These are phyloP conservation scores for Fusarium clavum DNA, from an alignment of 2,329 filamentous ascomycete genomes.

Conservation along the genomic window DNA sequence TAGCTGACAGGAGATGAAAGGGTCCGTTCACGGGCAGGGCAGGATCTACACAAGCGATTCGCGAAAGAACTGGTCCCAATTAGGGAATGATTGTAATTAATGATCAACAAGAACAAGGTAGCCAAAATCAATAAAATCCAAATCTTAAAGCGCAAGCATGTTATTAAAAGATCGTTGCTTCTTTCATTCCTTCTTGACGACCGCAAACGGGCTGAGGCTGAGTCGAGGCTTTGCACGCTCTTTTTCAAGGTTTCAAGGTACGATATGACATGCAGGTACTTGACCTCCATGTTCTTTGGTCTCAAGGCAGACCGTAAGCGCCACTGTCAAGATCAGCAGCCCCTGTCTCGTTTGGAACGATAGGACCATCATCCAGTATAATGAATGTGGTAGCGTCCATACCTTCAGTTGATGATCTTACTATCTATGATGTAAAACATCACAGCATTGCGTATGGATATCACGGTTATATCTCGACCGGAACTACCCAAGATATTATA, in stretches of 20 bases:
- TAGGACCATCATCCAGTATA: neutral
- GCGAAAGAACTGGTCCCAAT: slow-evolving; percentile 16
- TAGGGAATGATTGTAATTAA: neutral
- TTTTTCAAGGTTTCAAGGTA: slow-evolving; percentile 13
- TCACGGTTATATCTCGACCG: neutral
- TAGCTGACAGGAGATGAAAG: slow-evolving; percentile 14
- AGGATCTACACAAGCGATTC: slow-evolving; percentile 26
- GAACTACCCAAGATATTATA: neutral
- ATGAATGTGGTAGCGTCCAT: neutral
- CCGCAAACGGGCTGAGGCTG: slow-evolving; percentile 44
- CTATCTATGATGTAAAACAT: neutral
- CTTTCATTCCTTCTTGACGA: slow-evolving; percentile 24
- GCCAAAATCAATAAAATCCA: neutral
- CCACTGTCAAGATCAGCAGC: slow-evolving; percentile 24
- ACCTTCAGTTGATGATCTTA: neutral
- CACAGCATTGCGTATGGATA: neutral
- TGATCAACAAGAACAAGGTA: neutral
- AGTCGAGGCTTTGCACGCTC: slow-evolving; percentile 41
- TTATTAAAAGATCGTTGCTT: neutral
- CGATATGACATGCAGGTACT: slow-evolving; percentile 3
- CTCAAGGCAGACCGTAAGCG: slow-evolving; percentile 9
- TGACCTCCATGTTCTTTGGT: slow-evolving; percentile 3
- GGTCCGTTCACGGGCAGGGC: slow-evolving; percentile 18
- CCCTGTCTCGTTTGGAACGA: slow-evolving; percentile 9
- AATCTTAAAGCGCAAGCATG: neutral